Conservation (phyloP, 192 early-diverging fungal species). For the Coemansia sp. region DNA sequence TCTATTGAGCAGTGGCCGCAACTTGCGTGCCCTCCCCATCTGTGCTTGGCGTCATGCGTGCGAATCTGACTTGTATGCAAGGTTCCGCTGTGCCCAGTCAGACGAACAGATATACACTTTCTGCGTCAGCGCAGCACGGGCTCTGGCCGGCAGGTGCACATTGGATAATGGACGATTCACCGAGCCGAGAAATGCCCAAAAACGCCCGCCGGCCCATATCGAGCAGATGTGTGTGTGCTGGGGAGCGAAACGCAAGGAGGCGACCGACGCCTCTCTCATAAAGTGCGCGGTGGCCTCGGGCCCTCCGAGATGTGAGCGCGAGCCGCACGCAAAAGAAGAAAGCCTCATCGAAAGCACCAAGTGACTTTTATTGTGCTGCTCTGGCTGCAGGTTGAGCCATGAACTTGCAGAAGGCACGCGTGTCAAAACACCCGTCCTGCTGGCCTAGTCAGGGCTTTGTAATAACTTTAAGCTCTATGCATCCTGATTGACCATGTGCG, state of each 20-base stretch:
- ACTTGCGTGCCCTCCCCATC: not conserved
- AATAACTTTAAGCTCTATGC: not conserved
- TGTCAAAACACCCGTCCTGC: not conserved
- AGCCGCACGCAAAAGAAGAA: too few relatives aligned
- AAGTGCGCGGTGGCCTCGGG: not conserved
- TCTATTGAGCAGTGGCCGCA: constrained; percentile 29
- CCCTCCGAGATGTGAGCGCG: not conserved
- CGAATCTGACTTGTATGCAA: not conserved
- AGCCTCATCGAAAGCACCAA: not conserved
- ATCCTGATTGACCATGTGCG: not conserved
- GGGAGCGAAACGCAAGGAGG: not conserved
- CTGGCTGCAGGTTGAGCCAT: not conserved
- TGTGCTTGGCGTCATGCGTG: constrained; percentile 5
- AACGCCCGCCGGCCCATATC: not conserved
- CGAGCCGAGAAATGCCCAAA: constrained; percentile 8
- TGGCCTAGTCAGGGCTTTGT: not conserved
- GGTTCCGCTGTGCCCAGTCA: not conserved
- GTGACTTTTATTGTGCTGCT: not conserved
- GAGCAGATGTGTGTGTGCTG: not conserved
- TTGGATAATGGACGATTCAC: constrained; percentile 17
- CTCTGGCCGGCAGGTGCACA: constrained; percentile 11
- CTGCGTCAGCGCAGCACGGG: not conserved
- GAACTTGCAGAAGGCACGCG: not conserved
- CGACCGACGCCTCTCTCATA: not conserved
- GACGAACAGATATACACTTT: constrained; percentile 5